Percentiles rank a stretch among this genome's conserved stretches.
Conservation (phyloP, 495 filamentous ascomycete species). For the Tuber borchii region DNA sequence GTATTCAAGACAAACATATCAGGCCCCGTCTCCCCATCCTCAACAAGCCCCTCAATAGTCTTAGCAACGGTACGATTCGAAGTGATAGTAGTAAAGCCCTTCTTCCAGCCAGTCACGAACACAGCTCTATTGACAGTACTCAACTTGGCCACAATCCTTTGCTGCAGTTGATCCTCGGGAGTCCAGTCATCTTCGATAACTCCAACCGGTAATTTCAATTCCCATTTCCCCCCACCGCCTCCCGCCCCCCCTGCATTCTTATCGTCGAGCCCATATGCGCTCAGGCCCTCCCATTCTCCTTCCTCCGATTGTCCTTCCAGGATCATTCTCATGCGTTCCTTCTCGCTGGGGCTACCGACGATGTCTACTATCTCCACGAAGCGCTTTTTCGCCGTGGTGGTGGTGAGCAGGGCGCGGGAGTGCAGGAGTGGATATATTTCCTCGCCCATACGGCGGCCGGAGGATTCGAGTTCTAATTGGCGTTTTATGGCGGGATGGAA, state of each 20-base stretch:
- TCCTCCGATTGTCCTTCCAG: conserved; percentile 27
- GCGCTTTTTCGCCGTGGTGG: conserved; percentile 42
- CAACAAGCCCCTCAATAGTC: conserved; percentile 53
- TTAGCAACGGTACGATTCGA: conserved; percentile 61
- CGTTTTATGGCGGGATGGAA: conserved; percentile 43
- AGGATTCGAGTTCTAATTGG: conserved; percentile 42
- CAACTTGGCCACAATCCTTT: conserved; percentile 46
- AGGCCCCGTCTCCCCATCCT: conserved; percentile 51
- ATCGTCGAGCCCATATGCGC: neutral
- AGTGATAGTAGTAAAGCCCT: conserved; percentile 56
- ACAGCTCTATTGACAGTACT: conserved; percentile 60
- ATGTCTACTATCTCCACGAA: conserved; percentile 45
- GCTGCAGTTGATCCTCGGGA: neutral
- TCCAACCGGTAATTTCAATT: conserved; percentile 9
- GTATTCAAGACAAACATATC: conserved; percentile 57
- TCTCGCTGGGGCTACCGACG: conserved; percentile 45
- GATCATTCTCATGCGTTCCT: conserved; percentile 41
- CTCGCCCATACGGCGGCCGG: conserved; percentile 40
- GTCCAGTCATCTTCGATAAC: conserved; percentile 7
- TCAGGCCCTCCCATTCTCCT: conserved; percentile 5
- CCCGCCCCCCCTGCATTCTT: neutral
- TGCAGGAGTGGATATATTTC: conserved; percentile 44
- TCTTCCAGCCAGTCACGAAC: conserved; percentile 63
- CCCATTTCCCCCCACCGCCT: neutral
- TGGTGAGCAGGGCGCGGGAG: conserved; percentile 44